Base-by-base conservation (phyloP, 2,329 filamentous ascomycete genomes). In the Penicillium sp. region DNA sequence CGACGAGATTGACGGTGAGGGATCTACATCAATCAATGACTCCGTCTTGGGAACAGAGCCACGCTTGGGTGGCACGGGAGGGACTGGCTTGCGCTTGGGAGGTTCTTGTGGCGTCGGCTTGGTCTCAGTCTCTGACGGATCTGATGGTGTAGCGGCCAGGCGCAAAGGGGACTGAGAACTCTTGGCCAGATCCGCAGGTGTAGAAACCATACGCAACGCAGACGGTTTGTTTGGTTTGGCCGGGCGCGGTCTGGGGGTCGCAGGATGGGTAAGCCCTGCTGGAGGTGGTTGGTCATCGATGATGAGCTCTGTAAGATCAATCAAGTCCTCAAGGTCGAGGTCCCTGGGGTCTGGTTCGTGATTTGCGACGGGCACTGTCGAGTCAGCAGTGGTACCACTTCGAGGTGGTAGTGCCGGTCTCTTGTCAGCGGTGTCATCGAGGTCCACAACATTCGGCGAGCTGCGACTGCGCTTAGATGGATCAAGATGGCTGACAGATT, bases 161-260 rank as follows among this genome's bases (percentile, higher is more conserved):
- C 41, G 47, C 16, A 50, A 14, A 11, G 47, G 39, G 12, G 47
- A 48, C 1, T 13, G 33, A 3, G 45, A 36, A 10, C 14, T 19
- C 30, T 35, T 50, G 9, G 42, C 29, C 8, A 50, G 14, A 33
- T 66, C 63, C 36, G 54, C 46, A 7, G 58, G 56, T 3, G 50
- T 65, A 10, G 66, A 60, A 13, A 64, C 60, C 12, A 69, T 69
- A n/a, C 70, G 68, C 33, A 75, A 56, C 31, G 67, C 64, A 13
- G 65, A 69, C 39, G 74, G 75, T 54, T 76, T 77, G 11, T 66
- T 67, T 25, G 75, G 75, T 53, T 72, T 72, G 3, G 62, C 55
- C n/a, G 73, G 75, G 13, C 70, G 68, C 27, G 55, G 49, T 40
- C 65, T 63, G 47, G 50, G 33, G 10, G 52, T 59, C 9, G 55